Evolutionary conservation across 768 basidiomycete genomes (phyloP).

Genomic region (Daedalea quercina): DNA sequence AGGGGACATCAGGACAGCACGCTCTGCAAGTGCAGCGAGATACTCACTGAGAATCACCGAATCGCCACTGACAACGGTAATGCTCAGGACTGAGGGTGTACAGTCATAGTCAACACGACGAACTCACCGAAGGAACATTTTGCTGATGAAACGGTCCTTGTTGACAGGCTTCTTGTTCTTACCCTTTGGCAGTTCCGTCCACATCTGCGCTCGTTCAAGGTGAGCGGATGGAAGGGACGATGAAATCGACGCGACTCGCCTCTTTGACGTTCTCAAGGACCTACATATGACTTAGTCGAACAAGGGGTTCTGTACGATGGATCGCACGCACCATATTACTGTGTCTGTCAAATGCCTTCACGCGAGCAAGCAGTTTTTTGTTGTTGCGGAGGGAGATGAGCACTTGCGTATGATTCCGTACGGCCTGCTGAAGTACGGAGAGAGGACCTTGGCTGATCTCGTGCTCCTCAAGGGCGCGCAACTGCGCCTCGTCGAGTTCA

Average conservation of each 20-base stretch:
- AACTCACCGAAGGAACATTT: conserved; percentile 89
- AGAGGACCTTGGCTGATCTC: conserved; percentile 98
- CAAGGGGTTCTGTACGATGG: not conserved
- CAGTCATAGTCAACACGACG: not conserved
- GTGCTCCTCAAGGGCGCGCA: conserved; percentile 94
- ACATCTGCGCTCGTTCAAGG: conserved; percentile 61
- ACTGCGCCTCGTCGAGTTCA: conserved; percentile 94
- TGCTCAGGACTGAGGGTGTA: conserved; percentile 1
- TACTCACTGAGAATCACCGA: conserved; percentile 93
- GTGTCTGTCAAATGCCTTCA: conserved; percentile 98
- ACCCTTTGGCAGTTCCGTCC: conserved; percentile 96
- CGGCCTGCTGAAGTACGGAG: conserved; percentile 94
- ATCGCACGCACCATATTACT: conserved; percentile 82
- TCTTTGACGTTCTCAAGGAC: conserved; percentile 98
- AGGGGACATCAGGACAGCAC: conserved; percentile 23
- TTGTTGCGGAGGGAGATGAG: conserved; percentile 97
- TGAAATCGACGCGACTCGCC: conserved; percentile 36
- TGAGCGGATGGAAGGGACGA: not conserved
- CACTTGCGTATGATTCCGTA: conserved; percentile 96
- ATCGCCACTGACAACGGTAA: conserved; percentile 61
- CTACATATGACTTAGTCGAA: conserved; percentile 30
- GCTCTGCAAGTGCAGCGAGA: conserved; percentile 9
- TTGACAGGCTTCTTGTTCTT: conserved; percentile 99
- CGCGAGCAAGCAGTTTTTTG: conserved; percentile 92
- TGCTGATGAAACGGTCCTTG: conserved; percentile 99